phyloP scores from a whole-genome alignment of 2,329 filamentous ascomycete species.

The Cadophora luteo-olivacea region DNA sequence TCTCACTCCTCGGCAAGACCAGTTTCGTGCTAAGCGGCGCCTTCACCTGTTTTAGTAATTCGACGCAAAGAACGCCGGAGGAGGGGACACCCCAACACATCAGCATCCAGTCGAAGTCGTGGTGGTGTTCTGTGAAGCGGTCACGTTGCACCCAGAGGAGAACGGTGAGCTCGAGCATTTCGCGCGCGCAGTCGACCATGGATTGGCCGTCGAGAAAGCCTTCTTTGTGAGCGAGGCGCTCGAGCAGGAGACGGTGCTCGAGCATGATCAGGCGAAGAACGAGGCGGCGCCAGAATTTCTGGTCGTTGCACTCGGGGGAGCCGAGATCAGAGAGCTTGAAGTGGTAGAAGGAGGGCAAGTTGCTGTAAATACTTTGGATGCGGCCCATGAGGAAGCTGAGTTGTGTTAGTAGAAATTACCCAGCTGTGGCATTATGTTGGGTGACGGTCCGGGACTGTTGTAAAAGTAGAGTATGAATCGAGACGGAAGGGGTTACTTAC shows the following conservation, averaged over 20 bases:
- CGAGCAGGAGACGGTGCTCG: conserved; percentile 64
- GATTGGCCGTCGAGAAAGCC: conserved; percentile 49
- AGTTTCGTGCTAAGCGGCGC: conserved; percentile 43
- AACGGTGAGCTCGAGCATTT: conserved; percentile 55
- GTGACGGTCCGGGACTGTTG: not conserved
- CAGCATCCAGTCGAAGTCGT: conserved; percentile 58
- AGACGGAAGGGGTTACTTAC: conserved; percentile 22
- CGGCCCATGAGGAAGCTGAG: conserved; percentile 33
- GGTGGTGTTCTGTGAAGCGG: conserved; percentile 49
- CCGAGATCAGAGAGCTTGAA: conserved; percentile 50
- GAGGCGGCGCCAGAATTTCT: conserved; percentile 53
- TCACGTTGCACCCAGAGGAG: conserved; percentile 58
- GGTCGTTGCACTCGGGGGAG: conserved; percentile 45
- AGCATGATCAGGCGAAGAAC: conserved; percentile 56
- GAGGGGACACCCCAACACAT: conserved; percentile 58
- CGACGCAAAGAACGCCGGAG: conserved; percentile 57
- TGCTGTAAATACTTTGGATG: conserved; percentile 47
- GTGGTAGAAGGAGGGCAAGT: conserved; percentile 44
- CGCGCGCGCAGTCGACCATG: conserved; percentile 52
- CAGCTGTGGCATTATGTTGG: not conserved
- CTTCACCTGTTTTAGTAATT: conserved; percentile 53
- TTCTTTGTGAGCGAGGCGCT: conserved; percentile 59
- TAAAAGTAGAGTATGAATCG: not conserved
- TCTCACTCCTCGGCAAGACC: conserved; percentile 52
- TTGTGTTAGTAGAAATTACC: conserved; percentile 6